These are phyloP conservation scores for Phylloporus sp. DNA, from an alignment of 768 basidiomycete species.

Conservation along the genomic window DNA sequence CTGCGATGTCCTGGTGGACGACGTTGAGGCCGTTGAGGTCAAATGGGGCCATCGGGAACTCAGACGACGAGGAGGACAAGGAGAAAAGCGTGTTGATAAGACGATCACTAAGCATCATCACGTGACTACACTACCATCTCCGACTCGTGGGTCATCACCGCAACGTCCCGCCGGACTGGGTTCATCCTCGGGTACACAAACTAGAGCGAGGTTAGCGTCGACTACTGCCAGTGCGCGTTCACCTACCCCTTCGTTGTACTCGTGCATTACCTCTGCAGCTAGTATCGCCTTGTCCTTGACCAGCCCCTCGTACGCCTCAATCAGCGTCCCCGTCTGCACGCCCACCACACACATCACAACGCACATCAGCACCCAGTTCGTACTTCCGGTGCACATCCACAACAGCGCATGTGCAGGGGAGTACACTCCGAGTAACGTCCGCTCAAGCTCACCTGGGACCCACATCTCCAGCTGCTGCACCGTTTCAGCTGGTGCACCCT, in stretches of 20 bases:
- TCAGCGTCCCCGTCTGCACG: conserved; percentile 49
- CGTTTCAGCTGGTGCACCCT: conserved; percentile 40
- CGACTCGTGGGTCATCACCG: conserved; percentile 82
- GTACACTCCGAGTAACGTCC: conserved; percentile 67
- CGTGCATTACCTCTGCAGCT: conserved; percentile 76
- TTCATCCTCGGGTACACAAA: conserved; percentile 83
- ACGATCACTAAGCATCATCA: conserved; percentile 6
- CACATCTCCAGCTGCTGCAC: conserved; percentile 81
- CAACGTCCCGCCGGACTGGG: conserved; percentile 70
- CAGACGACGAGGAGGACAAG: not conserved
- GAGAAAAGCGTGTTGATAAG: conserved; percentile 9
- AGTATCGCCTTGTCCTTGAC: conserved; percentile 75
- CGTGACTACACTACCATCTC: conserved; percentile 46
- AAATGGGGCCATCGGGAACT: conserved; percentile 55
- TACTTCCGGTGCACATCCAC: conserved; percentile 66
- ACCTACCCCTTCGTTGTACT: conserved; percentile 77
- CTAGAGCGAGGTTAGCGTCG: conserved; percentile 34
- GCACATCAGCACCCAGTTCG: conserved; percentile 74
- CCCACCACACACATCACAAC: conserved; percentile 66
- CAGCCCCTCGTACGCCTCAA: conserved; percentile 50
- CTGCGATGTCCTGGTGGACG: conserved; percentile 61
- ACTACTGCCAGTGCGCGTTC: not conserved
- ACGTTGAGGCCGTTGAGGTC: conserved; percentile 79
- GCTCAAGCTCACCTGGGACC: conserved; percentile 70
- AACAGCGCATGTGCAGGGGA: conserved; percentile 72